Evolutionary conservation across 345 rosid genomes (phyloP).

Genomic region (Pugionium dolabratum): DNA sequence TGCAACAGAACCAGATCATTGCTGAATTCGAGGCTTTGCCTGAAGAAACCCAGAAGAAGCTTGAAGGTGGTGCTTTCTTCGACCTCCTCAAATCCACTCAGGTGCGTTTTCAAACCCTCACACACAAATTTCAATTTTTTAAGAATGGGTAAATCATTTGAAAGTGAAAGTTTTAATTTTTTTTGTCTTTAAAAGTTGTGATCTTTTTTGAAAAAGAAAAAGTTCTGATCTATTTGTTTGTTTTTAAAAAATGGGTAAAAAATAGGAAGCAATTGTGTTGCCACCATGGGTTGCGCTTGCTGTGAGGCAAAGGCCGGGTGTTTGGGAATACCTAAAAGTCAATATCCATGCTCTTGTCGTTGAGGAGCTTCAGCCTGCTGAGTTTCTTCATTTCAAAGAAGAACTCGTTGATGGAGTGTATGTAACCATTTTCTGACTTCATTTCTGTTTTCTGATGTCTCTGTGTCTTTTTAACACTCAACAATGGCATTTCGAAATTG

Average conservation of each 20-base stretch:
- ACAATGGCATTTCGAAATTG: background rate
- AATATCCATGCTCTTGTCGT: slow-evolving; percentile 77
- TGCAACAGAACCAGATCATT: slow-evolving; percentile 69
- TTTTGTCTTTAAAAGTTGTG: too few species aligned
- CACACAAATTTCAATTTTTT: too few species aligned
- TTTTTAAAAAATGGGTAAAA: background rate
- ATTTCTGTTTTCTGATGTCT: slow-evolving; percentile 36
- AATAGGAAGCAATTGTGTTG: slow-evolving; percentile 82
- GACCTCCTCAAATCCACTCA: slow-evolving; percentile 64
- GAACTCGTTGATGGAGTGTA: slow-evolving; percentile 96
- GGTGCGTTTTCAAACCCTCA: slow-evolving; percentile 61
- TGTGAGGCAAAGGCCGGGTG: slow-evolving; percentile 94
- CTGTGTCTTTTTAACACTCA: background rate
- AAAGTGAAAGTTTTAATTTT: background rate
- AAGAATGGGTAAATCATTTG: slow-evolving; percentile 45
- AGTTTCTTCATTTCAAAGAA: slow-evolving; percentile 92
- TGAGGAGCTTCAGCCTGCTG: slow-evolving; percentile 75
- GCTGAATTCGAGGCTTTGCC: slow-evolving; percentile 75
- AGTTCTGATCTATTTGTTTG: background rate
- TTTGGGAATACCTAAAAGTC: slow-evolving; percentile 86
- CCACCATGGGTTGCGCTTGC: slow-evolving; percentile 96
- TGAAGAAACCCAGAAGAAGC: slow-evolving; percentile 52
- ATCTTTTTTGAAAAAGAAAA: background rate
- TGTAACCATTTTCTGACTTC: slow-evolving; percentile 42
- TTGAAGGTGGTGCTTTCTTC: slow-evolving; percentile 59